Base-by-base conservation (phyloP, 2,329 filamentous ascomycete species). In the Ramularia collo-cygni region DNA sequence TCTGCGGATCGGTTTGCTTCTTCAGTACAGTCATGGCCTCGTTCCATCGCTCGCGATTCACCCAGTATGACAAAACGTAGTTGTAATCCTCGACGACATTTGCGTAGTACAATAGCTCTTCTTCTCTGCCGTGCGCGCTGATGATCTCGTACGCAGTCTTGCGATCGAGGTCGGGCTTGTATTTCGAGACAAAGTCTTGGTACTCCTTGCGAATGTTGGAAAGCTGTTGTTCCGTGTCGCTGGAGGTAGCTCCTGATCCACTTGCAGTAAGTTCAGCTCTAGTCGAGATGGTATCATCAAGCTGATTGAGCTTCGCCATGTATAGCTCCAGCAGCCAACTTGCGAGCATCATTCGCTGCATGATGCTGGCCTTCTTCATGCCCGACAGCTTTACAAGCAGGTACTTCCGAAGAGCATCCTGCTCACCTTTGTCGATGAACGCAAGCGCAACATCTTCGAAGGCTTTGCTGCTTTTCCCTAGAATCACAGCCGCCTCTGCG, bases 81-180 rank as follows among this genome's bases (percentile, higher is more conserved):
- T 93, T 86, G 66, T 92, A 88, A 62, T 98, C 92, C 54, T 90
- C 84, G 33, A 93, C 75, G 5, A 84, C 79, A 43, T 83, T 92
- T 14, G 92, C 92, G 65, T 89, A 98, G 65, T 81, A 92, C 0
- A 98, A 72, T 2, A 98, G 71, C 61, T 98, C 92, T 52, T 90
- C 83, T 65, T 98, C 92, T 42, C 92, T 77, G 12, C 90, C 92
- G 60, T 98, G 92, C 53, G 88, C 94, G 63, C 87, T 90, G 57
- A 96, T 90, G 43, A 96, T 83, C 58, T 95, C 90, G 65, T 98
- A 98, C 0, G 85, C 85, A 1, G 90, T 95, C 67, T 88, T 92
- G 43, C 79, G 77, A 60, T 98, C 92, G 10, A 98, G 72, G 55
- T 96, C 90, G 1, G 75, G 64, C 61, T 92, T 95, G 70, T 95